phyloP scores from a whole-genome alignment of 371 early-diverging fungal species.

The Apophysomyces variabilis region DNA sequence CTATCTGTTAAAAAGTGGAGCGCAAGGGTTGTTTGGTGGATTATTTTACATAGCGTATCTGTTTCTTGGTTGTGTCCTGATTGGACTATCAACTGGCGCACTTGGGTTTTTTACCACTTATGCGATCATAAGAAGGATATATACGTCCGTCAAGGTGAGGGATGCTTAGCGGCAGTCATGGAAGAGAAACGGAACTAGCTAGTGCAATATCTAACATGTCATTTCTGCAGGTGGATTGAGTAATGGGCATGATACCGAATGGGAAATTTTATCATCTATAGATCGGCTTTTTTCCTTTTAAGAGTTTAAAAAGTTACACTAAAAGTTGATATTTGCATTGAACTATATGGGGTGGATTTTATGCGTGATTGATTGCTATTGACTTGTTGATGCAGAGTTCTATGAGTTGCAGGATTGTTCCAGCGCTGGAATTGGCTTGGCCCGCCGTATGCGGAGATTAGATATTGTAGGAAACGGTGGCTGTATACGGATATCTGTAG shows the following conservation, averaged over 20 bases:
- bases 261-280: background rate
- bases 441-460: too few species aligned
- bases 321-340: conserved; percentile 1
- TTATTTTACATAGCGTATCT: conserved; percentile 36
- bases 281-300: conserved; percentile 3
- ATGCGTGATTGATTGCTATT: too few species aligned
- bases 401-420: too few species aligned
- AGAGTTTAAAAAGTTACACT: background rate
- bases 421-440: too few species aligned
- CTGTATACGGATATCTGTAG: too few species aligned
- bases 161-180: too few species aligned
- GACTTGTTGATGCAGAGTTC: too few species aligned
- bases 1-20: conserved; percentile 27
- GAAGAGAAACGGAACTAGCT: too few species aligned
- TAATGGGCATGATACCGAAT: background rate
- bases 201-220: too few species aligned
- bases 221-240: background rate
- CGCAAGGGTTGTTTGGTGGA: conserved; percentile 32
- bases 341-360: background rate
- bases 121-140: conserved; percentile 39
- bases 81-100: conserved; percentile 45
- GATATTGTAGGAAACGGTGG: too few species aligned
- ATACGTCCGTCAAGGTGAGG: conserved; percentile 47
- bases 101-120: conserved; percentile 46
- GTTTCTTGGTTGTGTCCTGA: conserved; percentile 34